Conservation (phyloP, 2,329 filamentous ascomycete species). For the Erysiphe neolycopersici region DNA sequence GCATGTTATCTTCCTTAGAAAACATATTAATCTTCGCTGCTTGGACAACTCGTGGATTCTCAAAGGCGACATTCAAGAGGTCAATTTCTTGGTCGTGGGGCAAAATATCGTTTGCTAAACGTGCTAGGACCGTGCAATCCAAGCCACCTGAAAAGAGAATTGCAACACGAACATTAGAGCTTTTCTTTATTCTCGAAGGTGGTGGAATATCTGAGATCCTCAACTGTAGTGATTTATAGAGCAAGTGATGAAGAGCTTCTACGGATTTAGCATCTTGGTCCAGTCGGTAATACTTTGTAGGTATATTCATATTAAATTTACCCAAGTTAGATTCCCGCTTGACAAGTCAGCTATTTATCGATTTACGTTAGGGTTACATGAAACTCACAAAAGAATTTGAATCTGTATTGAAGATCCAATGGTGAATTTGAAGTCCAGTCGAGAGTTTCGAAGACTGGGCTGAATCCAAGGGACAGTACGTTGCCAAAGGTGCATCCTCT, state of each 20-base stretch:
- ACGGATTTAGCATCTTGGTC: constrained; percentile 23
- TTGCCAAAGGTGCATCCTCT: background rate
- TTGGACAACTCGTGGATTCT: constrained; percentile 56
- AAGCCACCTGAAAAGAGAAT: constrained; percentile 84
- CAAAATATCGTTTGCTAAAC: constrained; percentile 52
- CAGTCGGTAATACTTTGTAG: constrained; percentile 12
- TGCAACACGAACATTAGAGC: constrained; percentile 30
- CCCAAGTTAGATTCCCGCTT: constrained; percentile 5
- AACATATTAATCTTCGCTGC: constrained; percentile 17
- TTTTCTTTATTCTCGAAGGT: constrained; percentile 17
- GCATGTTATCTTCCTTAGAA: background rate
- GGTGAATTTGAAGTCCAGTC: constrained; percentile 1
- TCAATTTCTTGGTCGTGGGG: constrained; percentile 46
- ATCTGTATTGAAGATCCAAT: background rate
- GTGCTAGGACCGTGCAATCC: constrained; percentile 71
- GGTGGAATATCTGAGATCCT: constrained; percentile 39
- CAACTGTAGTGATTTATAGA: constrained; percentile 33
- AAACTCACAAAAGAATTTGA: background rate
- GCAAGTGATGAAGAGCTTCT: constrained; percentile 22
- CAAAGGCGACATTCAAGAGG: constrained; percentile 84
- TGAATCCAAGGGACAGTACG: background rate
- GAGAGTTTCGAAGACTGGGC: background rate
- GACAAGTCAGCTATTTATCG: constrained; percentile 1
- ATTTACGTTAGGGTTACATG: background rate
- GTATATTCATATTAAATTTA: constrained; percentile 15